Evolutionary conservation across 2,329 filamentous ascomycete genomes (phyloP), one percentile per base, ranked within the genome.

Genomic region (Botrytis galanthina): DNA sequence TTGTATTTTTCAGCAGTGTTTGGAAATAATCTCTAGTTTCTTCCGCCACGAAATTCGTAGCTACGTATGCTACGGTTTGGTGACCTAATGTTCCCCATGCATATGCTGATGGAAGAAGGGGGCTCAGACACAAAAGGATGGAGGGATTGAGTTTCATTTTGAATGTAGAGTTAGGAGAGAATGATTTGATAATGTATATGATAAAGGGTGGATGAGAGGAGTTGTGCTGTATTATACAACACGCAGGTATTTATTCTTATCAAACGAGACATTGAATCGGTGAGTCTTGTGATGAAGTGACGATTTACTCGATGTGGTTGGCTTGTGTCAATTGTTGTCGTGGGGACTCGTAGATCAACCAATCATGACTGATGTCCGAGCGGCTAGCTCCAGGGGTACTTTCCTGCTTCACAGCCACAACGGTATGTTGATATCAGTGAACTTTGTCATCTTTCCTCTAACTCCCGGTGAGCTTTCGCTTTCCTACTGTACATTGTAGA

Each of bases 21-120:
- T 91, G 86, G 78, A 92, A 87, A 80, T 87, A 88, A 57, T 82
- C 75, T 35, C 87, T 83, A 22, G 90, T 92, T 44, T 84, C 80
- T 51, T 87, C 84, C 71, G 86, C 81, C 69, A 92, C 88, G 77
- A 91, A 88, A 79, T 86, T 86, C 77, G 85, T 86, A 18, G 90
- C 90, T 35, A 92, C 79, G 78, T 90, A 91, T 60, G 89, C 90
- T 12, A 90, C 87, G 6, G 90, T 89, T 78, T 90, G 88, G 80
- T 92, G 90, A 2, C 90, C 90, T 72, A 92, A 84, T 75, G 87
- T 75, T 2, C 79, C 79, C 79, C 79, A 81, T 3, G 76, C 78
- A 5, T 51, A 26, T 14, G 66, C 59, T 10, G 44, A 10, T 18
- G 76, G 75, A 37, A 77, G 60, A 18, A 73, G 63, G 57, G 69